A percentile compares a stretch with the other conserved stretches of the same genome.
phyloP scores from a whole-genome alignment of 257 asterid species.

The Agastache rugosa region DNA sequence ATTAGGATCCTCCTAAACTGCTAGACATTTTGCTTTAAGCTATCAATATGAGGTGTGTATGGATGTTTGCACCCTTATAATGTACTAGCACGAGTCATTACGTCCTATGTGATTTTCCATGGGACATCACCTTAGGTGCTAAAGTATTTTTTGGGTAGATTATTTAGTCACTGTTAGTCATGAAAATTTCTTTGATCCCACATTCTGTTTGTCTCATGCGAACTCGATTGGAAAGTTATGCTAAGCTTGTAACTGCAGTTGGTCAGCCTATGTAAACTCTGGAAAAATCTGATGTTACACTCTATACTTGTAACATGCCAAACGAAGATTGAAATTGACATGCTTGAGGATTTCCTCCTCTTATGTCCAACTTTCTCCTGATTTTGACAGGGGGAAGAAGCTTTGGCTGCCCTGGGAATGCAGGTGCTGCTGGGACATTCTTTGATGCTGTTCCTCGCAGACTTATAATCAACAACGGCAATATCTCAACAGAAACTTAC shows the following conservation, averaged over 20 bases:
- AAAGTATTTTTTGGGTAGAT: neutral
- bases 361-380: slow-evolving; percentile 30
- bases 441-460: slow-evolving; percentile 89
- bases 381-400: slow-evolving; percentile 79
- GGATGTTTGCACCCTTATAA: neutral
- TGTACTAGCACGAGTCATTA: neutral
- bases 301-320: slow-evolving; percentile 23
- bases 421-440: slow-evolving; percentile 96
- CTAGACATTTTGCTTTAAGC: neutral
- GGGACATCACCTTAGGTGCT: neutral
- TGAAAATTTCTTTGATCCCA: neutral
- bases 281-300: slow-evolving; percentile 15
- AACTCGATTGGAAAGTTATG: slow-evolving; percentile 7
- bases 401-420: slow-evolving; percentile 80
- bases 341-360: slow-evolving; percentile 22
- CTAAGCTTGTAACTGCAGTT: slow-evolving; percentile 15
- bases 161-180: slow-evolving; percentile 1
- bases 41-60: slow-evolving; percentile 5
- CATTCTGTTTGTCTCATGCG: slow-evolving; percentile 10
- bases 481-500: slow-evolving; percentile 79
- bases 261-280: slow-evolving; percentile 23
- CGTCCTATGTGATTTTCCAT: neutral
- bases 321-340: slow-evolving; percentile 17
- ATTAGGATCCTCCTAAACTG: neutral
- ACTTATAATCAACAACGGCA: slow-evolving; percentile 71